A percentile compares a stretch with the other conserved stretches of the same genome.
These are phyloP conservation scores for Sarocladiaceae sp. DNA, from an alignment of 2,329 filamentous ascomycete species.

Conservation along the genomic window DNA sequence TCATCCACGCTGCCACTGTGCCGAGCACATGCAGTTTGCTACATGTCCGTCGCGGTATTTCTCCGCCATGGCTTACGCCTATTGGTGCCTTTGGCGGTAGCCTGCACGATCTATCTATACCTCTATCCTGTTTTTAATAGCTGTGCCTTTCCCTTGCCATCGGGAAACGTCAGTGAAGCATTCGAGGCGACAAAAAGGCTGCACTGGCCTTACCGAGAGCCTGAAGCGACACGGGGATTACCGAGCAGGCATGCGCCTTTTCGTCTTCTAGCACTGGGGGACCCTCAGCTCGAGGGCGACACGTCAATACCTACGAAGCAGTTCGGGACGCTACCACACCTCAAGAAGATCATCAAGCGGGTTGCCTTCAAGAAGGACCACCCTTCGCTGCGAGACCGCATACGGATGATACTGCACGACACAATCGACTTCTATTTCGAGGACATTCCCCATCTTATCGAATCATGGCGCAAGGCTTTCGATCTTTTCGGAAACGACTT, in stretches of 20 bases:
- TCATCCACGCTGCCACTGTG: conserved; percentile 7
- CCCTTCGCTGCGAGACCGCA: conserved; percentile 42
- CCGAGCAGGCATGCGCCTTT: conserved; percentile 58
- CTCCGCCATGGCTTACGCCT: conserved; percentile 52
- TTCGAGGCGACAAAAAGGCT: conserved; percentile 31
- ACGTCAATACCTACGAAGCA: conserved; percentile 65
- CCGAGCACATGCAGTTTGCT: conserved; percentile 30
- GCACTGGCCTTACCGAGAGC: conserved; percentile 30
- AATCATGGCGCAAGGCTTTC: conserved; percentile 68
- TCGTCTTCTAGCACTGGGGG: conserved; percentile 78
- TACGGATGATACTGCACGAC: conserved; percentile 50
- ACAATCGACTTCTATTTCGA: conserved; percentile 55
- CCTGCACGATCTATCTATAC: conserved; percentile 74
- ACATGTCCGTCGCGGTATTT: conserved; percentile 47
- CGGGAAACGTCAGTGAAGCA: conserved; percentile 24
- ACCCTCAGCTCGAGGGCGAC: conserved; percentile 91
- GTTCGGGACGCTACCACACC: conserved; percentile 47
- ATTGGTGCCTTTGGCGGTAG: conserved; percentile 55
- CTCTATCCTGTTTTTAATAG: conserved; percentile 74
- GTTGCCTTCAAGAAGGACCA: conserved; percentile 40
- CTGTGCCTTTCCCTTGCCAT: conserved; percentile 69
- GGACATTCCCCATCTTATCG: conserved; percentile 62
- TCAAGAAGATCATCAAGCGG: conserved; percentile 39
- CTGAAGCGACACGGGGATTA: conserved; percentile 13
- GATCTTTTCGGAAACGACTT: conserved; percentile 92